phyloP scores from a whole-genome alignment of 2,329 filamentous ascomycete species.

The Cadophora malorum region DNA sequence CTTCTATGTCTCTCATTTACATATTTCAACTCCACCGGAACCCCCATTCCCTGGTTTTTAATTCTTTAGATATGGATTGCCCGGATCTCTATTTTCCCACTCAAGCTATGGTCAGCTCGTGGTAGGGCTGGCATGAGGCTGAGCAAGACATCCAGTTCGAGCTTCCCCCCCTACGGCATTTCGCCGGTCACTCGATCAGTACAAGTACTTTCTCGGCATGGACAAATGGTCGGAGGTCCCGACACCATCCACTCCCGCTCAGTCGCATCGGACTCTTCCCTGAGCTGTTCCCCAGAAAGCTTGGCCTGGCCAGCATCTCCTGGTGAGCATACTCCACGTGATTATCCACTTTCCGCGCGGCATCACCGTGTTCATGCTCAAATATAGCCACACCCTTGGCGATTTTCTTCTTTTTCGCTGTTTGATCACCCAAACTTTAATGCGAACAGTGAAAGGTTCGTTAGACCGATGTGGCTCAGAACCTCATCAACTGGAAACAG shows the following conservation, averaged over 20 bases:
- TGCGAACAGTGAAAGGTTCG: slow-evolving; percentile 17
- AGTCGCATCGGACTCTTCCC: slow-evolving; percentile 12
- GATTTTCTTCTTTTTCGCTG: slow-evolving; percentile 21
- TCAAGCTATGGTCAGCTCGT: background rate
- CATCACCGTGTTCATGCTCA: slow-evolving; percentile 28
- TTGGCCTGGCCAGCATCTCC: background rate
- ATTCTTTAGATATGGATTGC: background rate
- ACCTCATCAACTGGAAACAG: slow-evolving; percentile 23
- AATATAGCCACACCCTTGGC: slow-evolving; percentile 28
- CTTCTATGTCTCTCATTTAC: background rate
- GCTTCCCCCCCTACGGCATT: slow-evolving; percentile 3
- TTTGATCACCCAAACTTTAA: slow-evolving; percentile 31
- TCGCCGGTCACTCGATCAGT: slow-evolving; percentile 5
- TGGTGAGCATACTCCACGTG: slow-evolving; percentile 13
- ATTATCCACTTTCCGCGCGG: slow-evolving; percentile 23
- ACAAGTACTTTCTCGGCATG: background rate
- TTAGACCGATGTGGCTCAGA: slow-evolving; percentile 27
- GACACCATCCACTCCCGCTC: background rate
- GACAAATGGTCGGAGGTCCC: background rate
- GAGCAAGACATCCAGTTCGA: slow-evolving; percentile 6
- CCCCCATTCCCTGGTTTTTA: background rate
- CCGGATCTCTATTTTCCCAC: background rate
- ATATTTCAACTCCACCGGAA: background rate
- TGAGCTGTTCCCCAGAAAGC: slow-evolving; percentile 8
- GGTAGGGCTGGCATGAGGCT: slow-evolving; percentile 8